A percentile compares a stretch with the other conserved stretches of the same genome.
Evolutionary conservation across 495 filamentous ascomycete genomes (phyloP).

Genomic region (Neurospora sp.): DNA sequence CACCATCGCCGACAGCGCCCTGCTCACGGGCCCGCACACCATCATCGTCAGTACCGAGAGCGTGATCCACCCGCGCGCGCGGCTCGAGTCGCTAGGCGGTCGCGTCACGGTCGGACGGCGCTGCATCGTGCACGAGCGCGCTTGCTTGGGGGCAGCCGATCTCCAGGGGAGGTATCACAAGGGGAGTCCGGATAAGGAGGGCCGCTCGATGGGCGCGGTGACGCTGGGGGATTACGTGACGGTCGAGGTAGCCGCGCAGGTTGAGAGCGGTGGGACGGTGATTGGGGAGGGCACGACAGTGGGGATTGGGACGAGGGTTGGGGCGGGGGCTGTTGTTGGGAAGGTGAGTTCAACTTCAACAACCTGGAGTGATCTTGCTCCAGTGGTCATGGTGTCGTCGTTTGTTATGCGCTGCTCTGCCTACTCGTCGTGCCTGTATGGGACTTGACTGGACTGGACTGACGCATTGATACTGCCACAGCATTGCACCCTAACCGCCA

Average conservation of each 20-base stretch:
- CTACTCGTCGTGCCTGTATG: too few relatives aligned
- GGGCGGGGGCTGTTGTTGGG: constrained; percentile 53
- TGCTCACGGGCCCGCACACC: constrained; percentile 59
- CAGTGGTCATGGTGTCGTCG: neutral
- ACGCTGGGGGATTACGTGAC: constrained; percentile 47
- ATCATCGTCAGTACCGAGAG: constrained; percentile 62
- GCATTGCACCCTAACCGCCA: constrained; percentile 43
- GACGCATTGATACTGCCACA: constrained; percentile 26
- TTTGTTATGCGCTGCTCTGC: too few relatives aligned
- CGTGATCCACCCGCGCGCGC: constrained; percentile 73
- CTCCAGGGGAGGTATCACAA: constrained; percentile 9
- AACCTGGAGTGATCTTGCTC: neutral
- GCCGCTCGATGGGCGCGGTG: constrained; percentile 27
- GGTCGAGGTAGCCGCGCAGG: constrained; percentile 49
- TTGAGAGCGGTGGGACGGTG: constrained; percentile 48
- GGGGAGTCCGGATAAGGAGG: constrained; percentile 4
- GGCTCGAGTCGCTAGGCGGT: constrained; percentile 57
- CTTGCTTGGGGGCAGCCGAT: constrained; percentile 40
- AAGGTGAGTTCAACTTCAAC: constrained; percentile 36
- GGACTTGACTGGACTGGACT: neutral
- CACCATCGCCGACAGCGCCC: constrained; percentile 65
- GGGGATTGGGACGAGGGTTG: constrained; percentile 50
- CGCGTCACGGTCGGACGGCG: constrained; percentile 62
- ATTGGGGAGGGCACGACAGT: constrained; percentile 55
- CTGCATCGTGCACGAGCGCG: constrained; percentile 69